Evolutionary conservation across 768 basidiomycete genomes (phyloP).

Genomic region (Porpolomopsis calyptriformis): DNA sequence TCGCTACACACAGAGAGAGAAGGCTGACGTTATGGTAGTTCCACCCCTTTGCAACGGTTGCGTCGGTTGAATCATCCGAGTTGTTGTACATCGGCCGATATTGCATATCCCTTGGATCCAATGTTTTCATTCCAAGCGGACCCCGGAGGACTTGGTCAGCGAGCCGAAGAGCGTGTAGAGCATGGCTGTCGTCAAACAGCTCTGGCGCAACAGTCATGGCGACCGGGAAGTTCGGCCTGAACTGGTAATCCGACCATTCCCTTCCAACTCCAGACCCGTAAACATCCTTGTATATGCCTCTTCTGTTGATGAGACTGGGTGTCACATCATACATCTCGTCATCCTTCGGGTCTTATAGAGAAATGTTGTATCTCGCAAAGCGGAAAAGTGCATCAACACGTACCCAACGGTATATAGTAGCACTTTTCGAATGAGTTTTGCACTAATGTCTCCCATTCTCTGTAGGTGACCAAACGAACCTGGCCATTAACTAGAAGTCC

Average conservation of each 20-base stretch:
- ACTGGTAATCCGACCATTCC: constrained; percentile 97
- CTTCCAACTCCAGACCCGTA: constrained; percentile 78
- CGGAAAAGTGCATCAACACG: constrained; percentile 16
- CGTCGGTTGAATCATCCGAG: constrained; percentile 80
- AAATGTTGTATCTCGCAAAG: not conserved
- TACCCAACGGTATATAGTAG: constrained; percentile 82
- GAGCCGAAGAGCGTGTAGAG: constrained; percentile 67
- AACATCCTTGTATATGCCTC: constrained; percentile 98
- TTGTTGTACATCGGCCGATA: constrained; percentile 93
- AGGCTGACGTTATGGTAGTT: constrained; percentile 81
- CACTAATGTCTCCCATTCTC: constrained; percentile 81
- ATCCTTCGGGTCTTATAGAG: constrained; percentile 47
- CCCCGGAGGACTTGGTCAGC: constrained; percentile 73
- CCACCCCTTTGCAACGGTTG: constrained; percentile 78
- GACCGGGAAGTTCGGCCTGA: constrained; percentile 87
- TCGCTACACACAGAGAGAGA: constrained; percentile 3
- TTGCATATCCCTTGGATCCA: constrained; percentile 79
- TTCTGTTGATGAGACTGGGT: constrained; percentile 62
- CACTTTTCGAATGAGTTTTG: constrained; percentile 80
- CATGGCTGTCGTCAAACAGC: constrained; percentile 74
- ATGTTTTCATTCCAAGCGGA: constrained; percentile 93
- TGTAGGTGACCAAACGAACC: constrained; percentile 67
- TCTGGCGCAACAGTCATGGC: constrained; percentile 98
- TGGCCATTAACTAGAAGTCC: constrained; percentile 51
- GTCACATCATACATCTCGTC: constrained; percentile 66